Conservation (phyloP, 2,329 filamentous ascomycete genomes). For the Eutypella sp. region DNA sequence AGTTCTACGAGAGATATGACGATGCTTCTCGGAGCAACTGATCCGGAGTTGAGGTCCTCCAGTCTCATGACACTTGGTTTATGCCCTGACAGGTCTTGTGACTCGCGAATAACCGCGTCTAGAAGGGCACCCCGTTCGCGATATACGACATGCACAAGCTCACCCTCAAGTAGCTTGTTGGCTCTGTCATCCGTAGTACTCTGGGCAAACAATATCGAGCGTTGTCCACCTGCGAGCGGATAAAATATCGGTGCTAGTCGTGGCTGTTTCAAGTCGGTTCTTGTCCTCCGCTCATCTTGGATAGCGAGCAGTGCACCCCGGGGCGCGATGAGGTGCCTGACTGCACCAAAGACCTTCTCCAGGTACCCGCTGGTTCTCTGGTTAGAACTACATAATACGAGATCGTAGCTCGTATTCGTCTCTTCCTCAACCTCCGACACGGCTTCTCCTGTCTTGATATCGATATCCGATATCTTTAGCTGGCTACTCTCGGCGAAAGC, state of each 20-base stretch:
- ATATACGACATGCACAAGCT: background rate
- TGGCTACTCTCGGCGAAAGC: background rate
- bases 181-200: background rate
- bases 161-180: background rate
- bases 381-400: background rate
- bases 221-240: background rate
- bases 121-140: background rate
- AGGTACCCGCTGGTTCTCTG: background rate
- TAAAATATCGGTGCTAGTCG: background rate
- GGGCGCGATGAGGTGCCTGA: background rate
- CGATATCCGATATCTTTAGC: background rate
- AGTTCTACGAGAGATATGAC: constrained; percentile 9
- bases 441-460: background rate
- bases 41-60: constrained; percentile 2
- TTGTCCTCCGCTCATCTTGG: background rate
- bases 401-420: background rate
- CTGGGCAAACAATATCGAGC: background rate
- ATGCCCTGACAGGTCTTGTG: background rate
- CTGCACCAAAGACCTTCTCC: background rate
- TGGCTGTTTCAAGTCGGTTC: background rate
- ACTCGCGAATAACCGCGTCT: background rate
- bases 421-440: background rate
- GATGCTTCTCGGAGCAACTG: background rate
- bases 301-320: background rate
- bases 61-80: background rate